Evolutionary conservation across 129 eudicot species (phyloP).

Genomic region (Lonicera japonica): DNA sequence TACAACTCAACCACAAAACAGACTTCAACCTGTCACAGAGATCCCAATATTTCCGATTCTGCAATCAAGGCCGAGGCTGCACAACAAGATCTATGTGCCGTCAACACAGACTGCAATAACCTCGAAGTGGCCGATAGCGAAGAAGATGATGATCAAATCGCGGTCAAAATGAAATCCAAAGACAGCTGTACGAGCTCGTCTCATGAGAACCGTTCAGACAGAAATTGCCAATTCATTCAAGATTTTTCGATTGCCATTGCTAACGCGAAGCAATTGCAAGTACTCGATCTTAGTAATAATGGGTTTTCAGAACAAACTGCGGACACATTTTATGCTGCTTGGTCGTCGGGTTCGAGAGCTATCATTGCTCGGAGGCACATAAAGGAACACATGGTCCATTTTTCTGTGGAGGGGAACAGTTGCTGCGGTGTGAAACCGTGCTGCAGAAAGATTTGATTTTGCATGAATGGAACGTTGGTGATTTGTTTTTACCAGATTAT

Average conservation of each 20-base stretch:
- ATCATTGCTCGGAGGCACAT: constrained; percentile 40
- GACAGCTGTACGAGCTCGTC: constrained; percentile 18
- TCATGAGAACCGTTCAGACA: constrained; percentile 6
- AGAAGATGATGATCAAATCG: constrained; percentile 45
- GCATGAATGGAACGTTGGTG: too few relatives aligned
- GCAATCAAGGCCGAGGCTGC: constrained; percentile 13
- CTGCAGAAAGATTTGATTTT: constrained; percentile 50
- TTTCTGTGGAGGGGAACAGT: constrained; percentile 37
- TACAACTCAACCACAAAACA: neutral
- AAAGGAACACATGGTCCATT: constrained; percentile 39
- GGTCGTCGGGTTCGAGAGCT: constrained; percentile 46
- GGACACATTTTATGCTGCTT: constrained; percentile 46
- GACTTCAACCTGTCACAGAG: constrained; percentile 13
- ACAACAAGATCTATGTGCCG: constrained; percentile 14
- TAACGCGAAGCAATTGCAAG: constrained; percentile 38
- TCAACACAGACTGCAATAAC: constrained; percentile 18
- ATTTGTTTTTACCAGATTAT: too few relatives aligned
- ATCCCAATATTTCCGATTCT: constrained; percentile 6
- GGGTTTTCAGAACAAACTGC: constrained; percentile 40
- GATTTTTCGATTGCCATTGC: constrained; percentile 42
- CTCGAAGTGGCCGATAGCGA: constrained; percentile 87
- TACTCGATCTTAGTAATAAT: constrained; percentile 72
- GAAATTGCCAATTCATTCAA: constrained; percentile 24
- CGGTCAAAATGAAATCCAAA: constrained; percentile 13
- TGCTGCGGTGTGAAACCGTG: constrained; percentile 70